Evolutionary conservation across 2,329 filamentous ascomycete genomes (phyloP), one percentile per base, ranked within the genome.

Genomic region (Apiospora marii): DNA sequence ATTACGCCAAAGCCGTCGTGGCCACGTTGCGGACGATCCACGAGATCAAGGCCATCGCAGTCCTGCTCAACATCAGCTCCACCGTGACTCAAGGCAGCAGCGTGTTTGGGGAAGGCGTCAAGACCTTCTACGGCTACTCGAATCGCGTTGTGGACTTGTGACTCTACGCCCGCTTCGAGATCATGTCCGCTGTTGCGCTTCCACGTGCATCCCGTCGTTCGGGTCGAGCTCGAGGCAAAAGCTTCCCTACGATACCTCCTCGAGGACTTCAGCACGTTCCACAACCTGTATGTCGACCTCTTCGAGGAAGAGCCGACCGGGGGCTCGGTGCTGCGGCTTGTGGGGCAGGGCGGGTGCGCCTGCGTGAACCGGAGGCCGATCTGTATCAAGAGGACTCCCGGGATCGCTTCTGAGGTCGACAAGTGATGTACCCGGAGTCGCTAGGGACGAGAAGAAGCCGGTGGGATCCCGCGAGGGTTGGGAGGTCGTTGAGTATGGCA

Each of bases 11-110:
- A n/a, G n/a, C n/a, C n/a, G n/a, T n/a, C n/a, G n/a, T n/a, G 4
- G 83, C 88, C 75, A 89, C 87, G 0, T 79, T 87, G 73, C 89
- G 88, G 78, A 86, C 86, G 0, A 85, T 88, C 76, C 80, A 83
- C 0, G 87, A 88, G n/a, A n/a, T n/a, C n/a, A n/a, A n/a, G n/a
- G n/a, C n/a, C n/a, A n/a, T n/a, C n/a, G n/a, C n/a, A n/a, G 81
- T 85, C 75, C 72, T 84, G 14, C 74, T 85, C 69, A 81, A 80
- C 71, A 82, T 85, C 77, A 84, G 82, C 74, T 76, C 77, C 10
- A 78, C 80, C 1, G 78, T 79, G 27, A 83, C 83, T 67, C 79
- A 77, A 27, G 78, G 83, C 53, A 80, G 84, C 30, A 80, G 80
- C 3, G 73, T 83, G 1, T 88, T 85, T 80, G 90, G 85, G 81